A percentile compares a stretch with the other conserved stretches of the same genome.
These are phyloP conservation scores for Cubamyces sp. DNA, from an alignment of 768 basidiomycete species.

Conservation along the genomic window DNA sequence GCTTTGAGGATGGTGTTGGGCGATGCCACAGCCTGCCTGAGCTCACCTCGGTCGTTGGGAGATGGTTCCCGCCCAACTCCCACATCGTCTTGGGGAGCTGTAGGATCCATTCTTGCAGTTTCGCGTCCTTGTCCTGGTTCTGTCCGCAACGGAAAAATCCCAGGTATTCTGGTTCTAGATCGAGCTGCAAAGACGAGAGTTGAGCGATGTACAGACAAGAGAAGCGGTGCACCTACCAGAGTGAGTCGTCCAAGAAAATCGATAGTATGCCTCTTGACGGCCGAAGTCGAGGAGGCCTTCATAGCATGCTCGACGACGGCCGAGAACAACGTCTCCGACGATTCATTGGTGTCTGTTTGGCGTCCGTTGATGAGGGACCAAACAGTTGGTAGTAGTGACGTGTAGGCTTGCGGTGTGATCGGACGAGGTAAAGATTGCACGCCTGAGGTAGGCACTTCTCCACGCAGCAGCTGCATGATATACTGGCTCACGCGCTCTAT, in stretches of 20 bases:
- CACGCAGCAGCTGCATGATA: slow-evolving; percentile 59
- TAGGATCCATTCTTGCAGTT: slow-evolving; percentile 66
- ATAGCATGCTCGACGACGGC: slow-evolving; percentile 71
- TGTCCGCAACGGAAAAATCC: slow-evolving; percentile 50
- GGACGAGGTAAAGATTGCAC: slow-evolving; percentile 44
- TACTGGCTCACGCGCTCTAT: slow-evolving; percentile 60
- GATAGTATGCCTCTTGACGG: slow-evolving; percentile 66
- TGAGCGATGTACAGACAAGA: neutral
- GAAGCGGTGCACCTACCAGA: slow-evolving; percentile 51
- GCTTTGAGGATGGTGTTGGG: no score
- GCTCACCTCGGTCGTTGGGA: slow-evolving; percentile 61
- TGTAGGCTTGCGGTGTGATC: slow-evolving; percentile 62
- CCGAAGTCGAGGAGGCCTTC: slow-evolving; percentile 59
- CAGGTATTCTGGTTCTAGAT: slow-evolving; percentile 54
- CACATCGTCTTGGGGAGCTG: slow-evolving; percentile 83
- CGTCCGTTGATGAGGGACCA: slow-evolving; percentile 67
- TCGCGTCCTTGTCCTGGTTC: slow-evolving; percentile 33
- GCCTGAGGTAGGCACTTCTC: slow-evolving; percentile 40
- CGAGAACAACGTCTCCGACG: slow-evolving; percentile 43
- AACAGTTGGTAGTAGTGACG: slow-evolving; percentile 71
- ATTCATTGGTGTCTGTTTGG: slow-evolving; percentile 15
- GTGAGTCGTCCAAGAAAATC: slow-evolving; percentile 76
- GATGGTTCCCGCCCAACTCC: slow-evolving; percentile 72
- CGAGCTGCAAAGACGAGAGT: slow-evolving; percentile 49
- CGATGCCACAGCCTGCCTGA: neutral